phyloP scores from a whole-genome alignment of 305 asterid species.

The Rubia peregrina region DNA sequence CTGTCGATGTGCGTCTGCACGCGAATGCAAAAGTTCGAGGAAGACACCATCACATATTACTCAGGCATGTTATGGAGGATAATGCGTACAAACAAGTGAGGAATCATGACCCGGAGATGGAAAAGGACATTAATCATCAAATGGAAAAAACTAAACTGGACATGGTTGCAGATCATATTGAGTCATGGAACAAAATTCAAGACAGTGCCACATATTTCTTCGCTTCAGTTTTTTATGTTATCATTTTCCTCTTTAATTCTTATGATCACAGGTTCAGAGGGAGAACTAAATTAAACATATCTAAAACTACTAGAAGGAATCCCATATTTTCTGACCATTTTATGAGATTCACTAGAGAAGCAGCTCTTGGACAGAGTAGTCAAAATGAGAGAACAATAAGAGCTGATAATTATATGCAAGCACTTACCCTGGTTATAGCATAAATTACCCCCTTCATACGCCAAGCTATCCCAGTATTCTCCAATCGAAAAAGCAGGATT shows the following conservation, averaged over 20 bases:
- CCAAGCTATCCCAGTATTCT: constrained; percentile 58
- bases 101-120: neutral
- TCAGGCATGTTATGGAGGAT: constrained; percentile 1
- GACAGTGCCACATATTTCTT: neutral
- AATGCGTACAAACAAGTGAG: neutral
- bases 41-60: neutral
- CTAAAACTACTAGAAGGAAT: neutral
- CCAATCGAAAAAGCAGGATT: constrained; percentile 54
- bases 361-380: constrained; percentile 3
- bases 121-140: neutral
- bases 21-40: constrained; percentile 2
- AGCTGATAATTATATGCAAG: neutral
- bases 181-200: neutral
- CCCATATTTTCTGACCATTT: neutral
- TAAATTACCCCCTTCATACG: constrained; percentile 51
- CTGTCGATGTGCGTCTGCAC: constrained; percentile 55
- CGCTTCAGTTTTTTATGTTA: neutral
- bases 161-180: neutral
- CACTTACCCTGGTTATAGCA: constrained; percentile 46
- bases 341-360: constrained; percentile 1
- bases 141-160: neutral
- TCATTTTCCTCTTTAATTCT: neutral
- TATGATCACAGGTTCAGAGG: neutral
- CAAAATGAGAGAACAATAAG: neutral
- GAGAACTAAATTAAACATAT: neutral